Base-by-base conservation (phyloP, 1,139 yeast genomes). In the Candida tetrigidarum region DNA sequence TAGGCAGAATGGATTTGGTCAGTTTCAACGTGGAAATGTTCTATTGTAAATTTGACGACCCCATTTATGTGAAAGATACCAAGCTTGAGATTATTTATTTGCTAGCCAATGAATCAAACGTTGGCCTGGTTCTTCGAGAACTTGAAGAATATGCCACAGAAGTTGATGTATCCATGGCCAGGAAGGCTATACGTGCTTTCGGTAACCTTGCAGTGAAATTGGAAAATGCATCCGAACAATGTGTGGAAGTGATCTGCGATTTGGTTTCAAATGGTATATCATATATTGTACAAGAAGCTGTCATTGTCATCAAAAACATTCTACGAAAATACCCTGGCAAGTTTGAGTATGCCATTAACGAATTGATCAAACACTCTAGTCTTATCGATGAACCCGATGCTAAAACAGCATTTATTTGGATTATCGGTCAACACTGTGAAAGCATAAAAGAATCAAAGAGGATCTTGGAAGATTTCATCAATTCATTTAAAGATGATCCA, bases 141-240 rank as follows among this genome's bases (percentile, higher is more conserved):
- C 66, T 92, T 37, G 87, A 84, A 52, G 96, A 88, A 56, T 90
- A 91, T 61, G 95, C 96, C 4, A 80, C 92, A 0, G 96, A 89
- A 54, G 85, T 89, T 26, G 96, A 90, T 60, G 80, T 85, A 8
- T 86, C 88, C 45, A 87, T 89, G 83, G 89, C 95, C 1, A 71
- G 96, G 44, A 89, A 90, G 56, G 90, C 97, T 0, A 84, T 92
- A 2, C 70, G 96, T 47, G 96, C 97, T 0, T 84, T 93, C 53
- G 97, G 97, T 2, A 88, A 90, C 56, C 69, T 93, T 30, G 96
- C 97, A 0, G 83, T 91, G 26, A 90, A 89, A 56, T 67, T 90
- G 20, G 59, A 63, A 8, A 79, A 69, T 41, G 71, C 78, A 0
- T 83, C 93, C 0, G 69, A 75, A 8, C 72, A 75, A 30, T 88